These are phyloP conservation scores for Hypsizygus marmoreus DNA, from an alignment of 768 basidiomycete genomes.

Conservation along the genomic window DNA sequence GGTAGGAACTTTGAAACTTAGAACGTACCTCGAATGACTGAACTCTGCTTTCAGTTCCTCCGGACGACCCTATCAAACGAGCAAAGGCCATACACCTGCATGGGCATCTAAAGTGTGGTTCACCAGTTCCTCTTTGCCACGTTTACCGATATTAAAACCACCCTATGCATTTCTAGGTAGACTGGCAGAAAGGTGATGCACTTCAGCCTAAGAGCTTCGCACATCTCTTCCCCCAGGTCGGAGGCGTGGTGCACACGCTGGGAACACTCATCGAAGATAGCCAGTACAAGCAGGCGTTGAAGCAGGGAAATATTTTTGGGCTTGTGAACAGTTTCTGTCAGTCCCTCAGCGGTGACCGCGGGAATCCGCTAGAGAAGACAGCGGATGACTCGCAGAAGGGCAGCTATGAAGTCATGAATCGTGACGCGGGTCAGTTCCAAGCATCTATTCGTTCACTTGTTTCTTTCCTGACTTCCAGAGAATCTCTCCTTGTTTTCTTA, in stretches of 20 bases:
- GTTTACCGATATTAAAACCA: conserved; percentile 5
- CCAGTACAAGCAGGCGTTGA: conserved; percentile 77
- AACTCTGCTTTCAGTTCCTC: conserved; percentile 59
- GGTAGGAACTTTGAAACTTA: conserved; percentile 42
- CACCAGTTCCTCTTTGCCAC: conserved; percentile 10
- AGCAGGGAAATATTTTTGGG: conserved; percentile 54
- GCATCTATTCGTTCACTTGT: conserved; percentile 9
- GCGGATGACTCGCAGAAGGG: conserved; percentile 30
- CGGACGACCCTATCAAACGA: conserved; percentile 80
- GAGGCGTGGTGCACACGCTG: conserved; percentile 90
- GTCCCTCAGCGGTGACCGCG: conserved; percentile 35
- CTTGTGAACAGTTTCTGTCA: conserved; percentile 47
- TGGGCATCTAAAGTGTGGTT: conserved; percentile 75
- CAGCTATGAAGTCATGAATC: conserved; percentile 82
- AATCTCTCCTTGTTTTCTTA: conserved; percentile 4
- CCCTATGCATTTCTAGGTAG: conserved; percentile 57
- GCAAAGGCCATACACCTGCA: conserved; percentile 87
- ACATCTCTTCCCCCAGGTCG: conserved; percentile 62
- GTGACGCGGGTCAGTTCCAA: conserved; percentile 80
- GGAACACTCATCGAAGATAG: conserved; percentile 85
- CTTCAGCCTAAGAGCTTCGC: conserved; percentile 75
- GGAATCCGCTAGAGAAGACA: conserved; percentile 62
- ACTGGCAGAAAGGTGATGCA: conserved; percentile 86
- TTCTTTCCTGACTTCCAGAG: neutral
- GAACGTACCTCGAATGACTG: neutral